These are phyloP conservation scores for Chrysoporthe cubensis DNA, from an alignment of 2,329 filamentous ascomycete genomes.

Conservation along the genomic window DNA sequence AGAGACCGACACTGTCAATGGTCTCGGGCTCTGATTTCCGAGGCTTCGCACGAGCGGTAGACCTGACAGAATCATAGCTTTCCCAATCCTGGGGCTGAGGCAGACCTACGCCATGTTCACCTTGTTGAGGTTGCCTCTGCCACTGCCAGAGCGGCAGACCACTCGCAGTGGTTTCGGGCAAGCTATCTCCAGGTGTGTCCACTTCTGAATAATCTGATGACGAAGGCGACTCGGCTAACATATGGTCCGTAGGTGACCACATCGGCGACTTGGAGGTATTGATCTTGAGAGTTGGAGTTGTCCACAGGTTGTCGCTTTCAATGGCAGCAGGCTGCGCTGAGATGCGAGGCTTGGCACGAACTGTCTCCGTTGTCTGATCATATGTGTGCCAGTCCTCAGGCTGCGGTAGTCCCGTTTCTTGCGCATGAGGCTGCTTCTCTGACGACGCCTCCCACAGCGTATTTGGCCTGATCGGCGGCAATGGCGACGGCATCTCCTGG, in stretches of 20 bases:
- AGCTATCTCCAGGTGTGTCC: neutral
- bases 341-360: conserved; percentile 25
- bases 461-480: conserved; percentile 28
- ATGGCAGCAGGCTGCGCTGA: conserved; percentile 22
- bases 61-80: conserved; percentile 19
- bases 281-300: conserved; percentile 10
- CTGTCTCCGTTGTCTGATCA: conserved; percentile 24
- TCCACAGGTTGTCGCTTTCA: conserved; percentile 32
- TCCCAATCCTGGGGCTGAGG: conserved; percentile 30
- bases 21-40: conserved; percentile 22
- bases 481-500: conserved; percentile 27
- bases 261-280: conserved; percentile 14
- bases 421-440: neutral
- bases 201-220: neutral
- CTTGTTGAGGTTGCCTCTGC: conserved; percentile 5
- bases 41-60: conserved; percentile 27
- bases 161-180: neutral
- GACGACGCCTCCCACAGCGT: conserved; percentile 27
- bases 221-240: neutral
- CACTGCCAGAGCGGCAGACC: conserved; percentile 21
- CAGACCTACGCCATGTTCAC: conserved; percentile 27
- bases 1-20: conserved; percentile 31
- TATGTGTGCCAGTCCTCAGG: conserved; percentile 29
- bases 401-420: conserved; percentile 23
- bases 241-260: conserved; percentile 20